Evolutionary conservation across 306 rosid genomes (phyloP).

Genomic region (Astragalus glycyphyllos): DNA sequence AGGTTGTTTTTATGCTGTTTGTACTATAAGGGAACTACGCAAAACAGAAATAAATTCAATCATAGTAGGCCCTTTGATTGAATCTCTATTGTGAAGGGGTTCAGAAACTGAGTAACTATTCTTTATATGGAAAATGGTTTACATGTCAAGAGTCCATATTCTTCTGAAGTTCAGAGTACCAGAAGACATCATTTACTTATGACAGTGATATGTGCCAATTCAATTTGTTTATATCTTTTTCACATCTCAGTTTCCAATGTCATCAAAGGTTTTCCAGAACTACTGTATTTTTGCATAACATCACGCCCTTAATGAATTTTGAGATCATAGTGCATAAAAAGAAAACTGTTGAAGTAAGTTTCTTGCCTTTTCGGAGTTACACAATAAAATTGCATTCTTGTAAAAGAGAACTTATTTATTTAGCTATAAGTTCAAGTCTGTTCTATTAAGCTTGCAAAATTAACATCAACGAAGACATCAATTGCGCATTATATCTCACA

Average conservation of each 20-base stretch:
- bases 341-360: conserved; percentile 10
- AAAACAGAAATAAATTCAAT: conserved; percentile 6
- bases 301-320: conserved; percentile 2
- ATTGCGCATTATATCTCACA: conserved; percentile 33
- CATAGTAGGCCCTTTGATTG: neutral
- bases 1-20: conserved; percentile 14
- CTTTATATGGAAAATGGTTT: conserved; percentile 5
- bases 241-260: conserved; percentile 28
- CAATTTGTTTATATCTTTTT: conserved; percentile 6
- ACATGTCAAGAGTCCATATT: neutral
- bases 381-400: conserved; percentile 11
- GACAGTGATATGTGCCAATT: conserved; percentile 21
- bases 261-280: conserved; percentile 29
- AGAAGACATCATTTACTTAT: conserved; percentile 21
- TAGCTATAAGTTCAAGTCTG: conserved; percentile 13
- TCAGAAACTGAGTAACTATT: conserved; percentile 1
- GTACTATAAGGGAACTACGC: conserved; percentile 17
- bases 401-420: conserved; percentile 16
- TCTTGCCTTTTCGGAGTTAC: conserved; percentile 3
- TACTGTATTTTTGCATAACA: conserved; percentile 12
- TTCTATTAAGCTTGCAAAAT: conserved; percentile 18
- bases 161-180: conserved; percentile 2
- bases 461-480: conserved; percentile 23
- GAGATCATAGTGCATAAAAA: conserved; percentile 20
- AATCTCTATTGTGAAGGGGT: conserved; percentile 1